Conservation (phyloP, 768 basidiomycete species). For the Mycena haematopus region DNA sequence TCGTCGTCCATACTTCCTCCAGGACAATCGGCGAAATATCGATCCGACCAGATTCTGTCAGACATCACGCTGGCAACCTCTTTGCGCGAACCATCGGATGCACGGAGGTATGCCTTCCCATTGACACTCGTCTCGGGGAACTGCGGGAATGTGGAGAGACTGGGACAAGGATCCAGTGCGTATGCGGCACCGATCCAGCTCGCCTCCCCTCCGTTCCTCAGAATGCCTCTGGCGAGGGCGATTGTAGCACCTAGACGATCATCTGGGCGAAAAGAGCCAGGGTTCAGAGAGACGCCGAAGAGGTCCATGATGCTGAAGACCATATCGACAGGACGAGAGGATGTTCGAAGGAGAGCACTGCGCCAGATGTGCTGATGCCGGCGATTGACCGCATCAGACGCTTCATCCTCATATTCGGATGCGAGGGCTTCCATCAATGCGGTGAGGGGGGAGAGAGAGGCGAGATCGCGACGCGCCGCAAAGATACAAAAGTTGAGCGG, state of each 20-base stretch:
- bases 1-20: background rate
- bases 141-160: background rate
- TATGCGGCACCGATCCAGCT: background rate
- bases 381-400: too few relatives aligned
- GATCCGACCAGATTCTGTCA: background rate
- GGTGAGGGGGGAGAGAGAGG: too few relatives aligned
- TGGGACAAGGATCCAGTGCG: background rate
- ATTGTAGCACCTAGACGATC: background rate
- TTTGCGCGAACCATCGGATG: too few relatives aligned
- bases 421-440: too few relatives aligned
- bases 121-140: background rate
- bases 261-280: background rate
- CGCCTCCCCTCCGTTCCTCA: background rate
- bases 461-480: too few relatives aligned
- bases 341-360: background rate
- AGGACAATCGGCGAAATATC: background rate
- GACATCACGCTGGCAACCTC: too few relatives aligned
- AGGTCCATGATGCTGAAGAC: background rate
- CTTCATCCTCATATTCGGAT: too few relatives aligned
- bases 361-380: background rate
- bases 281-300: background rate
- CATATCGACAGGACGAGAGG: background rate
- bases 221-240: background rate
- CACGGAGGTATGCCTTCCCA: background rate
- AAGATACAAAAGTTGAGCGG: too few relatives aligned